Evolutionary conservation across 208 protist genomes (phyloP), one percentile per base, ranked within the genome.

Genomic region (Trypanosoma platydactyli): DNA sequence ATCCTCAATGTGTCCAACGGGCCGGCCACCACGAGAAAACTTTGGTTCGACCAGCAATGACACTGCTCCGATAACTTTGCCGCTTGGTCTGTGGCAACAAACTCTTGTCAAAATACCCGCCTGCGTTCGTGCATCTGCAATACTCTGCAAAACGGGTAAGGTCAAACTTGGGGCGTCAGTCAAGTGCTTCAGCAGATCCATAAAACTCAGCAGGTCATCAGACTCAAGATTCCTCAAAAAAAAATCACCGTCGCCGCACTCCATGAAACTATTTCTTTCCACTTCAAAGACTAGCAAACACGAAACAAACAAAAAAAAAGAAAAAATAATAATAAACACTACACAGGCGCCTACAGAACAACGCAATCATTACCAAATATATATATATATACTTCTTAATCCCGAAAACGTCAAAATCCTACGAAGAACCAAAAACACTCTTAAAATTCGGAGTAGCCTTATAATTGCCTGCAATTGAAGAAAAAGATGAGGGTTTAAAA

Each of bases 1-100:
- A 63, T 95, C 90, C 55, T 95, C 90, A 70, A 95, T 77, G 62
- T 95, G 90, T 0, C 83, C 90, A 1, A 93, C 90, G 48, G 76
- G 79, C 27, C 71, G 79, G 27, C 84, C 87, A 9, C 79, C 86
- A 7, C 79, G 75, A 16, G 75, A 80, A 64, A 92, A 89, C 65
- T 95, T 95, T 12, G 64, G 90, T 71, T 95, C 86, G 27, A 95
- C 70, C 12, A 95, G 51, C 24, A 95, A 57, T 4, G 90, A 94
- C 2, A 83, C 90, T 3, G 85, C 89, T 12, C 81, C 87, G 20
- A 91, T 45, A 51, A 95, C 52, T 22, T 49, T 33, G 18, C 52
- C 48, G 9, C 76, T 77, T 25, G 66, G 50, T 18, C 41, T 53
- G 30, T 88, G 74, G 1, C 79, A 61, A 15, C 79, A 79, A 7